These are phyloP conservation scores for Tricholoma saponaceum DNA, from an alignment of 768 basidiomycete genomes.

Conservation along the genomic window DNA sequence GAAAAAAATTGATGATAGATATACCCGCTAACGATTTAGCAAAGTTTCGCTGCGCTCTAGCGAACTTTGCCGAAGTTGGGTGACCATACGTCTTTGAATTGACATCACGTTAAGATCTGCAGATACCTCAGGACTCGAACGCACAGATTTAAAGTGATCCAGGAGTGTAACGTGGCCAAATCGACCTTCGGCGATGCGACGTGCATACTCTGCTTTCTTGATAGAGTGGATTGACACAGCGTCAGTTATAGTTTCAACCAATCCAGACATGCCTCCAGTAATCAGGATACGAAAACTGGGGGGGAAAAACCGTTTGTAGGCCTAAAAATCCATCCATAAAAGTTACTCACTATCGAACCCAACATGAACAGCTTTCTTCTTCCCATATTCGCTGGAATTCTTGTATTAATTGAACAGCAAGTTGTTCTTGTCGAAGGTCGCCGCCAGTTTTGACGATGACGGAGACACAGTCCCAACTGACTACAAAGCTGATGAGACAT, in stretches of 20 bases:
- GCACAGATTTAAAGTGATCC: constrained; percentile 87
- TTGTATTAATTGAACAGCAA: constrained; percentile 91
- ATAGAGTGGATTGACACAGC: constrained; percentile 98
- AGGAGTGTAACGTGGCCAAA: constrained; percentile 85
- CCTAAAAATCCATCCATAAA: not conserved
- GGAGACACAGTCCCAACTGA: constrained; percentile 86
- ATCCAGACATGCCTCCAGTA: constrained; percentile 86
- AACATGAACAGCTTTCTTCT: constrained; percentile 89
- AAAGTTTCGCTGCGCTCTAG: constrained; percentile 90
- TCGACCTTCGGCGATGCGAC: constrained; percentile 73
- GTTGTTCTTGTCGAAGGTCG: constrained; percentile 94
- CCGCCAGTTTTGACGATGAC: constrained; percentile 99
- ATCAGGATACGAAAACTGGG: constrained; percentile 92
- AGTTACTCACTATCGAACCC: constrained; percentile 80
- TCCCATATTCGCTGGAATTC: constrained; percentile 94
- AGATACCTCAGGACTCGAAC: constrained; percentile 20
- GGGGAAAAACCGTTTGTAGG: not conserved
- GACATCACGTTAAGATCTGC: not conserved
- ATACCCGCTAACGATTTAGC: constrained; percentile 85
- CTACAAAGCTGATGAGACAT: constrained; percentile 27
- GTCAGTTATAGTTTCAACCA: constrained; percentile 98
- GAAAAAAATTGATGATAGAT: constrained; percentile 4
- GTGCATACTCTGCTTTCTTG: constrained; percentile 97
- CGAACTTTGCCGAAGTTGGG: constrained; percentile 81
- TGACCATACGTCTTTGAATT: constrained; percentile 78